Evolutionary conservation across 2,329 filamentous ascomycete genomes (phyloP).

Genomic region (Biscogniauxia marginata): DNA sequence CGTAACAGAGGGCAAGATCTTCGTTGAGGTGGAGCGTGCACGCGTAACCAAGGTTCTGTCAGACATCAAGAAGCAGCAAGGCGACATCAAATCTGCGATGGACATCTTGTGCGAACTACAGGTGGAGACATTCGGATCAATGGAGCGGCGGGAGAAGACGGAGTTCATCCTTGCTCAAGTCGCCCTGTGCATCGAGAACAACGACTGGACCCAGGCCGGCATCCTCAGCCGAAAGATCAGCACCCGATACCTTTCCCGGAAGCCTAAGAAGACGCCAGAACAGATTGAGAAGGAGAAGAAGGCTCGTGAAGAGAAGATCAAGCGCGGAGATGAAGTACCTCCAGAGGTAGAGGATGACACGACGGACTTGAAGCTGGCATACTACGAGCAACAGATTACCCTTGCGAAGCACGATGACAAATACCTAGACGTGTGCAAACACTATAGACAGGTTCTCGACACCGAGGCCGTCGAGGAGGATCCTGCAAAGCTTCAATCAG

Average conservation of each 20-base stretch:
- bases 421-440: conserved; percentile 96
- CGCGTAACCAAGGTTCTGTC: conserved; percentile 93
- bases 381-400: conserved; percentile 96
- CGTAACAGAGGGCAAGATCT: conserved; percentile 99
- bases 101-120: conserved; percentile 97
- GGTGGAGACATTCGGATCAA: conserved; percentile 98
- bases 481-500: conserved; percentile 77
- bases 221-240: conserved; percentile 97
- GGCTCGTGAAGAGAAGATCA: conserved; percentile 81
- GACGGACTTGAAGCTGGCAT: conserved; percentile 91
- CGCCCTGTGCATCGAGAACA: conserved; percentile 87
- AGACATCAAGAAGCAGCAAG: conserved; percentile 95
- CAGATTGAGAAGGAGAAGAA: conserved; percentile 89
- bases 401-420: conserved; percentile 96
- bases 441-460: conserved; percentile 95
- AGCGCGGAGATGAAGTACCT: conserved; percentile 74
- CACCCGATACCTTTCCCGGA: conserved; percentile 85
- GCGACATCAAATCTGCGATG: conserved; percentile 83
- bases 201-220: conserved; percentile 92
- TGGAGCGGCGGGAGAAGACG: conserved; percentile 96
- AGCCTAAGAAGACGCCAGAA: conserved; percentile 86
- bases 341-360: conserved; percentile 83
- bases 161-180: conserved; percentile 98
- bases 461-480: conserved; percentile 95
- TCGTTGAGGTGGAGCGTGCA: conserved; percentile 96